Evolutionary conservation across 2,329 filamentous ascomycete genomes (phyloP), one percentile per base, ranked within the genome.

Genomic region (Raffaelea ambrosiae): DNA sequence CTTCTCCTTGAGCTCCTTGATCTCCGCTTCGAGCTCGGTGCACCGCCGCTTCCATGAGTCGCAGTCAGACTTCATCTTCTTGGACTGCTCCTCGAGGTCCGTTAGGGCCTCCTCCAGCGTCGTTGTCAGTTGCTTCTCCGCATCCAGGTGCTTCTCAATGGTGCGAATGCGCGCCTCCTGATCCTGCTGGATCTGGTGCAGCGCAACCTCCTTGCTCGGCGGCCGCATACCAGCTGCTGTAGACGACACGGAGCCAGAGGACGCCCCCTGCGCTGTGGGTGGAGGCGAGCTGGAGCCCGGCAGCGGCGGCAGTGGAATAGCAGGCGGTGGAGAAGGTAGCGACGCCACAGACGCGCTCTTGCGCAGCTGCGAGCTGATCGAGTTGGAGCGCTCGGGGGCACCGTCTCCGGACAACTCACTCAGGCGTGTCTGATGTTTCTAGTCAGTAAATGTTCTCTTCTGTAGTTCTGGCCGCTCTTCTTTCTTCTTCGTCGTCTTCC

Each of bases 31-130:
- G 36, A 91, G 74, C 50, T 84, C 77, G 59, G 73, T 72, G 35
- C 88, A 88, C 61, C 93, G 90, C 72, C 88, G 89, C 68, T 86
- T 87, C 86, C 89, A 97, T 29, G 77, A 79, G 46, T 97, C 93
- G 63, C 88, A 84, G 65, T 98, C 93, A 3, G 81, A 72, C 72
- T 94, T 95, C 65, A 91, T 83, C 72, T 91, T 91, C 66, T 91
- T 94, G 59, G 86, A 89, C 58, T 94, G 89, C 48, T 81, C 80
- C 68, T 98, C 93, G 35, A 98, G 79, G 59, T 98, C 93, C 2
- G 88, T 91, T 26, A 98, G 80, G 7, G 93, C 93, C 67, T 97
- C 91, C 65, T 98, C 93, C 36, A 98, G 77, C 2, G 91, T 97
- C 43, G 88, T 84, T 1, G 91, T 98, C 50, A 98, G 82, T 65